phyloP scores from a whole-genome alignment of 768 basidiomycete genomes.

The Sarcodon aspratus region DNA sequence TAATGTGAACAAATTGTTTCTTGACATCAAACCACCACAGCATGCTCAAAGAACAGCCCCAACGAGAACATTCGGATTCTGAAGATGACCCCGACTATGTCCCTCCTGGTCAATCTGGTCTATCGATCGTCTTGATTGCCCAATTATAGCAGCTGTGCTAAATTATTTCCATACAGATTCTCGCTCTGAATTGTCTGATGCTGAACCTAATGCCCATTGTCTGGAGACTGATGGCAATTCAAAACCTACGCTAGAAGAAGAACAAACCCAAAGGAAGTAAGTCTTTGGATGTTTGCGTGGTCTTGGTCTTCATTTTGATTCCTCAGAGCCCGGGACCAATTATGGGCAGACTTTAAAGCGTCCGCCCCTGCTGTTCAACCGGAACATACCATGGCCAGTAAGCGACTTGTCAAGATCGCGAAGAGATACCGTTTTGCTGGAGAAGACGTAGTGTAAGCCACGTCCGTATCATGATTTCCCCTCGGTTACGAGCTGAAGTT shows the following conservation, averaged over 20 bases:
- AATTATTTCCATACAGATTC: conserved; percentile 17
- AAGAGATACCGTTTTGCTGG: conserved; percentile 70
- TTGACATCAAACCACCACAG: no score
- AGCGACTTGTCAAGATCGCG: conserved; percentile 50
- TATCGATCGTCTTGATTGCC: neutral
- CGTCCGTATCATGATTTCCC: neutral
- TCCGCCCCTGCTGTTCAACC: conserved; percentile 28
- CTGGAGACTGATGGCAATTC: conserved; percentile 2
- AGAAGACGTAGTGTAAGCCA: conserved; percentile 58
- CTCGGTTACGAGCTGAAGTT: conserved; percentile 2
- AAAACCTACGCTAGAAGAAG: conserved; percentile 12
- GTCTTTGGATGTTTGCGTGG: neutral
- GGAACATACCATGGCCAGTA: conserved; percentile 11
- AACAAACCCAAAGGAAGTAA: conserved; percentile 6
- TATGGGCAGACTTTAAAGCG: conserved; percentile 63
- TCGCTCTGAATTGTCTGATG: conserved; percentile 19
- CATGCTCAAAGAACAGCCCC: no score
- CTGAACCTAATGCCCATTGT: conserved; percentile 16
- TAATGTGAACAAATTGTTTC: no score
- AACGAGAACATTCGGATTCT: conserved; percentile 33
- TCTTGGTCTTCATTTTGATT: neutral
- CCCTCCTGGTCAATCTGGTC: conserved; percentile 36
- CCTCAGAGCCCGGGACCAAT: conserved; percentile 42
- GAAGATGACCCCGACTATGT: conserved; percentile 67
- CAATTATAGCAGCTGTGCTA: neutral